A percentile compares a stretch with the other conserved stretches of the same genome.
Conservation (phyloP, 1,284 basidiomycete species). For the Tilletiopsis washingtonensis region DNA sequence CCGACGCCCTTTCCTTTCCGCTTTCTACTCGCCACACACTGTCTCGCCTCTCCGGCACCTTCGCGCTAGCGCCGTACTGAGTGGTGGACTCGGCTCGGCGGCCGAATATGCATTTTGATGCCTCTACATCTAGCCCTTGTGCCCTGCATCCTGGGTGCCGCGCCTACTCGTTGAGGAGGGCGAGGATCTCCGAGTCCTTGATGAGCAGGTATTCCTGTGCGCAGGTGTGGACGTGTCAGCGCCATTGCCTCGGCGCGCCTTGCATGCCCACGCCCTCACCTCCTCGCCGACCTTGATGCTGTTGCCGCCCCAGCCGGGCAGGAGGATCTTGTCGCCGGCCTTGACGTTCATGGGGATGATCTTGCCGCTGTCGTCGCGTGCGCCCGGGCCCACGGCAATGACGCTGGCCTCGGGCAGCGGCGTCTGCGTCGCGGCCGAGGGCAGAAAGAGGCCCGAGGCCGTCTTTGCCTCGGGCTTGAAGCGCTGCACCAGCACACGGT, state of each 20-base stretch:
- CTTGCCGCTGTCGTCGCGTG: slow-evolving; percentile 72
- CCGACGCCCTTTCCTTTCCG: too few relatives aligned
- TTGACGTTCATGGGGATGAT: slow-evolving; percentile 72
- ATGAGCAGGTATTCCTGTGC: slow-evolving; percentile 85
- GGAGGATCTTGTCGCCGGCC: slow-evolving; percentile 81
- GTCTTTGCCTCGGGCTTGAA: slow-evolving; percentile 67
- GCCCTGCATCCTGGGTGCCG: too few relatives aligned
- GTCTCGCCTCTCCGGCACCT: too few relatives aligned
- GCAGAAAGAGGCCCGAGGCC: slow-evolving; percentile 75
- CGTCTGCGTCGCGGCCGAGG: slow-evolving; percentile 69
- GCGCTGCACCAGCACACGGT: slow-evolving; percentile 93
- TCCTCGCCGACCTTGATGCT: slow-evolving; percentile 95
- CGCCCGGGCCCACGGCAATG: slow-evolving; percentile 88
- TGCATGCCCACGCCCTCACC: slow-evolving; percentile 55
- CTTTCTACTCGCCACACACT: too few relatives aligned
- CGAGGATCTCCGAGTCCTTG: slow-evolving; percentile 90
- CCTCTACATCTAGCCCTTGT: too few relatives aligned
- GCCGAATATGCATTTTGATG: too few relatives aligned
- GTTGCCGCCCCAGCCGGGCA: slow-evolving; percentile 93
- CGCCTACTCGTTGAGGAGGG: slow-evolving; percentile 77
- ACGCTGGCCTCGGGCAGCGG: slow-evolving; percentile 94
- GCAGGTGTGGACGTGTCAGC: neutral
- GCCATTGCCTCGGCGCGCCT: neutral
- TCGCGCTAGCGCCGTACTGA: too few relatives aligned
- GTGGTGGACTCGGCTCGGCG: too few relatives aligned